phyloP scores from a whole-genome alignment of 2,329 filamentous ascomycete genomes.

The Didymella segeticola region DNA sequence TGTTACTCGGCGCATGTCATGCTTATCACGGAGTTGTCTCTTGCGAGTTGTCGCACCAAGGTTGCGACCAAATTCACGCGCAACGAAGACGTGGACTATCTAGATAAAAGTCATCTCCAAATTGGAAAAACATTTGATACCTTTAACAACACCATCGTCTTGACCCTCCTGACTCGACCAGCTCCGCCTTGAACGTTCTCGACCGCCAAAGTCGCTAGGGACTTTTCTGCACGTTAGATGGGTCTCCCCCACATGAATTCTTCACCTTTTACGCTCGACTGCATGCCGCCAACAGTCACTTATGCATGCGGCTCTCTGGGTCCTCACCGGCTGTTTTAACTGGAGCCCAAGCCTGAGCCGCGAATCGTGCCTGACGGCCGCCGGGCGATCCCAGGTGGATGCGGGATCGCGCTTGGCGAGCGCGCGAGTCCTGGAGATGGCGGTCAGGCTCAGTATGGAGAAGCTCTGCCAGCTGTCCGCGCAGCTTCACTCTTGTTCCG shows the following conservation, averaged over 20 bases:
- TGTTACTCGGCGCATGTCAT: constrained; percentile 36
- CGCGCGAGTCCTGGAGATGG: constrained; percentile 14
- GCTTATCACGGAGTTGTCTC: constrained; percentile 12
- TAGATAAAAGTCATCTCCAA: constrained; percentile 18
- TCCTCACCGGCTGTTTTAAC: constrained; percentile 27
- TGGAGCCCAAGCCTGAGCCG: constrained; percentile 16
- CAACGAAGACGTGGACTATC: constrained; percentile 13
- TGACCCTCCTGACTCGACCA: neutral
- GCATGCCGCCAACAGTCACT: constrained; percentile 15
- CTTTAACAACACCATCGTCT: neutral
- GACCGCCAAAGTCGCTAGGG: constrained; percentile 7
- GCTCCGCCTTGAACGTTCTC: constrained; percentile 6
- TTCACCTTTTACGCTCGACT: constrained; percentile 11
- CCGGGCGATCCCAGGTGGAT: constrained; percentile 22
- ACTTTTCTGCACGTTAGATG: constrained; percentile 17
- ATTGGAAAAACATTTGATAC: constrained; percentile 32
- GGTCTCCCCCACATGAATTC: constrained; percentile 15
- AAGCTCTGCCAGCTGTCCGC: constrained; percentile 18
- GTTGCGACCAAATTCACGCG: constrained; percentile 16
- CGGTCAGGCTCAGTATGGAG: constrained; percentile 18
- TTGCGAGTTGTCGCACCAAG: constrained; percentile 18
- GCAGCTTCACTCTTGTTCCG: constrained; percentile 16
- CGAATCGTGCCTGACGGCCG: constrained; percentile 18
- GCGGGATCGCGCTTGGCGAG: constrained; percentile 16
- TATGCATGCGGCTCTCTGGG: constrained; percentile 20